Base-by-base conservation (phyloP, 2,329 filamentous ascomycete genomes). In the Daldinia sp. region DNA sequence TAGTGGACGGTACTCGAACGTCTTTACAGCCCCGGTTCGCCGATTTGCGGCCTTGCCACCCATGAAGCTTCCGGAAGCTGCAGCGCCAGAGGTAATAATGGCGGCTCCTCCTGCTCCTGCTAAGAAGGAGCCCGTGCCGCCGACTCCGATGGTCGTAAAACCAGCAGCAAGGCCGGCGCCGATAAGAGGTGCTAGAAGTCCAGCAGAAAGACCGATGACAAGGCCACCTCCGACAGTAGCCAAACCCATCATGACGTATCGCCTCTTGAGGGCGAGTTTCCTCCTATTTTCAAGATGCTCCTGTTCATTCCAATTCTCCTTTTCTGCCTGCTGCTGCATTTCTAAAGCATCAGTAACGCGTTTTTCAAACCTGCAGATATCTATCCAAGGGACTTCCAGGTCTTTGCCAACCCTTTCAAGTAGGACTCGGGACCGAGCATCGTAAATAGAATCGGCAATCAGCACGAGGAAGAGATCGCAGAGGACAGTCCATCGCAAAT, bases 261-360 rank as follows among this genome's bases (percentile, higher is more conserved):
- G 89, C 69, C 87, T 87, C 75, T 91, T 97, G 62, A 94, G 82
- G 1, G 92, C 92, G 73, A 87, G 80, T 76, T 97, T 97, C 52
- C 92, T 86, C 47, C 95, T 87, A 61, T 83, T 86, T 76, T 97
- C 93, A 83, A 98, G 93, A 75, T 98, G 93, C 68, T 96, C 92
- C 9, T 95, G 90, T 76, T 99, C 95, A 69, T 97, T 96, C 95
- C 95, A 99, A 67, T 94, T 97, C 78, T 99, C 95, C 72, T 94
- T 96, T 66, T 93, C 91, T 4, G 93, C 92, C 47, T 91, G 89
- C 77, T 98, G 93, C 78, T 98, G 94, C 93, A 99, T 97, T 77
- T 99, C 95, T 19, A 99, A 81, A 0, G 95, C 93, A 77, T 99
- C 95, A 6, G 95, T 97, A 4, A 99, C 93, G 54, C 93, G 90